phyloP scores from a whole-genome alignment of 2,329 filamentous ascomycete species.

The Parascedosporium putredinis region DNA sequence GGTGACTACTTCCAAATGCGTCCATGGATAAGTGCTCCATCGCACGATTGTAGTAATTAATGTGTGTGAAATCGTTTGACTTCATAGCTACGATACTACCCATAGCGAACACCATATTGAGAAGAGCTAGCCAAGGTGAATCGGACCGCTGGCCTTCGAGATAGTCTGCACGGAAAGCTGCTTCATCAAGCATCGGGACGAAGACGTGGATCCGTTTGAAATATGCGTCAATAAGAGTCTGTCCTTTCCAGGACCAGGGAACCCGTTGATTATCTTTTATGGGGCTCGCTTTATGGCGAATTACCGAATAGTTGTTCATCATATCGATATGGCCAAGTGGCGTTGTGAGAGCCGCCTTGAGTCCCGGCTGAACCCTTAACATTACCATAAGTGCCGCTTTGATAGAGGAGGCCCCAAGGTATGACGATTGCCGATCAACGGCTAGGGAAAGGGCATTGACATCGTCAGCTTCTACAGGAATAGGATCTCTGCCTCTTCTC shows the following conservation, averaged over 20 bases:
- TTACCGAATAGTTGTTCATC: conserved; percentile 32
- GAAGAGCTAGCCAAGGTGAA: conserved; percentile 57
- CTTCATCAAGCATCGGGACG: conserved; percentile 64
- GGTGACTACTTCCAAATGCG: conserved; percentile 47
- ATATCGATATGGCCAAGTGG: conserved; percentile 37
- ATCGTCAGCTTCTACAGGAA: conserved; percentile 52
- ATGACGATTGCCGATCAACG: conserved; percentile 50
- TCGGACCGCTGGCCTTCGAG: conserved; percentile 46
- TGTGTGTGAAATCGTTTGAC: conserved; percentile 54
- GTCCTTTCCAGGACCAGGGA: conserved; percentile 53
- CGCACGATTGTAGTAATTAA: conserved; percentile 59
- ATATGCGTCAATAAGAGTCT: conserved; percentile 63
- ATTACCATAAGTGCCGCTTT: conserved; percentile 67
- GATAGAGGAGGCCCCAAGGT: conserved; percentile 65
- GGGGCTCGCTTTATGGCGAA: conserved; percentile 30
- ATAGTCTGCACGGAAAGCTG: conserved; percentile 53
- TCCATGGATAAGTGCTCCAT: conserved; percentile 58
- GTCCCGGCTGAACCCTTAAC: conserved; percentile 41
- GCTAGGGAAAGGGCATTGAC: conserved; percentile 46
- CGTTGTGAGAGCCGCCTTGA: conserved; percentile 33
- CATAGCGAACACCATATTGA: conserved; percentile 70
- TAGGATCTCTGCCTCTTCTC: conserved; percentile 39
- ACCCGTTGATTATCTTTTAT: conserved; percentile 39
- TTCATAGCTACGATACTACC: conserved; percentile 60
- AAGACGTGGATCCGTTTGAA: conserved; percentile 65